Evolutionary conservation across 305 asterid species (phyloP), one percentile per base, ranked within the genome.

Genomic region (Fraxinus paxiana): DNA sequence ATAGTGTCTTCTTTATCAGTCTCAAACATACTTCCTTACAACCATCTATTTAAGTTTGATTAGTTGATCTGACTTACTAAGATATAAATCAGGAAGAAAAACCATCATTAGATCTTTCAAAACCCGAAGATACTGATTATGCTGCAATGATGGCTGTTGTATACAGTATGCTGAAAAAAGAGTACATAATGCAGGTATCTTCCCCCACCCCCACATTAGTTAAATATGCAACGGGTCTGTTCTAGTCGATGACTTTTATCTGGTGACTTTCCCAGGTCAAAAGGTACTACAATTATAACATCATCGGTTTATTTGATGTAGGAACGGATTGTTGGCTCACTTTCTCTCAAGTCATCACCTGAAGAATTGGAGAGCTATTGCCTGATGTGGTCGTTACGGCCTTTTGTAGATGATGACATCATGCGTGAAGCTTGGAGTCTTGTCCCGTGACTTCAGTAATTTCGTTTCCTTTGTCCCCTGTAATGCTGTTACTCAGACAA

Each of bases 311-410:
- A 2, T 51, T 6, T 73, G 22, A 46, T 87, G 83, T 85, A 95
- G 98, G 96, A 81, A 73, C 89, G 67, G 79, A 87, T 93, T 10
- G 90, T 87, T 72, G 88, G 94, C 7, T 90, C 98, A 35, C 93
- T 95, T 33, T 70, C 73, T 84, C 87, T 86, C 83, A 91, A 87
- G 85, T 87, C 95, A 46, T 86, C 96, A n/a, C 87, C 89, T 0
- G 97, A 78, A 79, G 97, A 95, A 81, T 69, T 95, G 41, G 97
- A 92, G 77, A 92, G 92, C 31, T 93, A 95, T 81, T 91, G 90
- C 90, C 85, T 83, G 83, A 92, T 93, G 97, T 95, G 98, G 98
- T 88, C 95, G 0, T 84, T 93, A 76, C 92, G 98, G 67, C 98
- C 98, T 35, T 93, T 85, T 67, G 34, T 95, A 76, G 95, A 94